Percentiles rank a stretch among this genome's conserved stretches.
phyloP scores from a whole-genome alignment of 176 grass and related monocot species.

The Neostapfia colusana region DNA sequence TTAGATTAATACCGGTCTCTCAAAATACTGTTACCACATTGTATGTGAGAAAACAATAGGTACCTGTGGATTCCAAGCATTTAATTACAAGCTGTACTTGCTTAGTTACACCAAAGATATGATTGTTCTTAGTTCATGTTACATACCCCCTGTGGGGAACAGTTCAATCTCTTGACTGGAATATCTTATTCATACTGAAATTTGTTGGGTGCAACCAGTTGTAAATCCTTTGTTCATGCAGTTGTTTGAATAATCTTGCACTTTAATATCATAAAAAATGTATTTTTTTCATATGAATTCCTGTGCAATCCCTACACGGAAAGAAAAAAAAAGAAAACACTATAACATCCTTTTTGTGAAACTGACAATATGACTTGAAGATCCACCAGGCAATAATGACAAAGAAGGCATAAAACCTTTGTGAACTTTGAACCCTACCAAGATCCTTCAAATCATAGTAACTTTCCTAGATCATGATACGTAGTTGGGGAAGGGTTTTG shows the following conservation, averaged over 20 bases:
- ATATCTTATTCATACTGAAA: not conserved
- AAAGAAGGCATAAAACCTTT: not conserved
- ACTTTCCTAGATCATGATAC: slow-evolving; percentile 5
- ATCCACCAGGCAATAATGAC: not conserved
- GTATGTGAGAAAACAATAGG: not conserved
- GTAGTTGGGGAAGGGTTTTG: slow-evolving; percentile 14
- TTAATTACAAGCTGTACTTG: slow-evolving; percentile 11
- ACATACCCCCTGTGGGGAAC: not conserved
- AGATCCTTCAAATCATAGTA: not conserved
- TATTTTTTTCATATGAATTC: not conserved
- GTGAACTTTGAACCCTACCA: not conserved
- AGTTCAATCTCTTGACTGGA: not conserved
- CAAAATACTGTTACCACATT: not conserved
- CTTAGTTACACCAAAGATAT: slow-evolving; percentile 5
- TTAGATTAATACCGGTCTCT: slow-evolving; percentile 6
- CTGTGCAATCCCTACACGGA: not conserved
- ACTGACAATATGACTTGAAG: not conserved
- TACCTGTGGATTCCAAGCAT: not conserved
- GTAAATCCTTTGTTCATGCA: slow-evolving; percentile 8
- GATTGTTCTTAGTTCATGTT: slow-evolving; percentile 1
- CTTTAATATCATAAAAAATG: not conserved
- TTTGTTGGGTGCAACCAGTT: not conserved
- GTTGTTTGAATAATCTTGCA: slow-evolving; percentile 27
- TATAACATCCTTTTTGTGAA: not conserved
- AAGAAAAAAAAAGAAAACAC: not conserved